Conservation (phyloP, 805 yeast species). For the Wickerhamomyces chambardii region DNA sequence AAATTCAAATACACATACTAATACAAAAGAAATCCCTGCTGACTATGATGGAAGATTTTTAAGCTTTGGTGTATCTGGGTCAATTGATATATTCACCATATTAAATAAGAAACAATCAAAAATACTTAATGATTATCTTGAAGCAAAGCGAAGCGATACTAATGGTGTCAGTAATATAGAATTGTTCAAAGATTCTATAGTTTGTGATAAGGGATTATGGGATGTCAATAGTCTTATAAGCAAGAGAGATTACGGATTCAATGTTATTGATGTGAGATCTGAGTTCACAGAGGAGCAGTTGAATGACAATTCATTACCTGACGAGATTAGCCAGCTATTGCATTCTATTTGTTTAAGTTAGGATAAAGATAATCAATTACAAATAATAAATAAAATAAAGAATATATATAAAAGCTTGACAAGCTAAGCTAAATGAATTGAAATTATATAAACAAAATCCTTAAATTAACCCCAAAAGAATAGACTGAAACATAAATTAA, state of each 20-base stretch:
- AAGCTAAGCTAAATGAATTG: no score
- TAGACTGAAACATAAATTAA: slow-evolving; percentile 1
- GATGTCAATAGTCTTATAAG: slow-evolving; percentile 8
- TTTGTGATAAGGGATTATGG: slow-evolving; percentile 16
- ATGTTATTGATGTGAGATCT: slow-evolving; percentile 7
- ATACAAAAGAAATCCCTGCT: no score
- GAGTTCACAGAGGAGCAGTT: slow-evolving; percentile 1
- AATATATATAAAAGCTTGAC: no score
- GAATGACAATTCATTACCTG: no score
- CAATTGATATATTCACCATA: slow-evolving; percentile 19
- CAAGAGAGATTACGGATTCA: slow-evolving; percentile 5
- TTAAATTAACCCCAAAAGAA: no score
- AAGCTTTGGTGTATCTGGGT: slow-evolving; percentile 28
- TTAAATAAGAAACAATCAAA: slow-evolving; percentile 4
- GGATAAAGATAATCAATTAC: no score
- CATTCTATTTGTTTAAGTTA: no score
- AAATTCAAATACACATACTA: no score
- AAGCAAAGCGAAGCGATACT: no score
- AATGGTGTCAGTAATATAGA: no score
- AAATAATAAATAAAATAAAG: no score
- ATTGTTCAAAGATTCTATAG: neutral
- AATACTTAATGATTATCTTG: slow-evolving; percentile 1
- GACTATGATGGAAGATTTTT: slow-evolving; percentile 10
- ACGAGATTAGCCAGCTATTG: no score
- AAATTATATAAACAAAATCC: neutral